Evolutionary conservation across 2,329 filamentous ascomycete genomes (phyloP).

Genomic region (Colletotrichum zoysiae): DNA sequence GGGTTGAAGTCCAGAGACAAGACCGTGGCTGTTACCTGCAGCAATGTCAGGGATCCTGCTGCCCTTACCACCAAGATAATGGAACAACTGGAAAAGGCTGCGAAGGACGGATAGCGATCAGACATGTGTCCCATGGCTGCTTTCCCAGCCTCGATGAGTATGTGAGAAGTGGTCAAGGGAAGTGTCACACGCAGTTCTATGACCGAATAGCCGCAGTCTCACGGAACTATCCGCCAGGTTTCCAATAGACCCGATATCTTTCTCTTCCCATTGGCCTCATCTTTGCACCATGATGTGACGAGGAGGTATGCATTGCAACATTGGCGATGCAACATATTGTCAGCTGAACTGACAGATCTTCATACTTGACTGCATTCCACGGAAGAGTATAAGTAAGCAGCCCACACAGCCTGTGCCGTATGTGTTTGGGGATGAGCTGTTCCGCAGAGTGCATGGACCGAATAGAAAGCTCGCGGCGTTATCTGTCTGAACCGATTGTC

Average conservation of each 20-base stretch:
- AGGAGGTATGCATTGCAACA: not conserved
- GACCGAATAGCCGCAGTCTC: too few relatives aligned
- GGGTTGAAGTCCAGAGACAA: conserved; percentile 76
- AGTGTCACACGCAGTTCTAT: too few relatives aligned
- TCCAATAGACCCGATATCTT: not conserved
- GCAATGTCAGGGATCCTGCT: conserved; percentile 51
- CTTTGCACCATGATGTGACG: not conserved
- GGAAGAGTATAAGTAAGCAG: not conserved
- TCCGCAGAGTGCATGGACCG: not conserved
- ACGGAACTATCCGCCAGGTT: not conserved
- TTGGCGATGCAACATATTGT: not conserved
- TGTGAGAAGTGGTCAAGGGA: too few relatives aligned
- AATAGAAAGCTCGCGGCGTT: not conserved
- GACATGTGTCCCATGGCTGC: too few relatives aligned
- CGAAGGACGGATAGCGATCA: not conserved
- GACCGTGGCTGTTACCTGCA: conserved; percentile 59
- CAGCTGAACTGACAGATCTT: not conserved
- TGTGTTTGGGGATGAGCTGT: not conserved
- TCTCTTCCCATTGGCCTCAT: not conserved
- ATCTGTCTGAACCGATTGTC: not conserved
- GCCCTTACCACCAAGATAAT: conserved; percentile 45
- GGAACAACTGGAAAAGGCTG: conserved; percentile 43
- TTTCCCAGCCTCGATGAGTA: too few relatives aligned
- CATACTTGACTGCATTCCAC: not conserved
- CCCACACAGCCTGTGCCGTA: not conserved